phyloP scores from a whole-genome alignment of 176 grass and related monocot species.

The Pharus latifolius region DNA sequence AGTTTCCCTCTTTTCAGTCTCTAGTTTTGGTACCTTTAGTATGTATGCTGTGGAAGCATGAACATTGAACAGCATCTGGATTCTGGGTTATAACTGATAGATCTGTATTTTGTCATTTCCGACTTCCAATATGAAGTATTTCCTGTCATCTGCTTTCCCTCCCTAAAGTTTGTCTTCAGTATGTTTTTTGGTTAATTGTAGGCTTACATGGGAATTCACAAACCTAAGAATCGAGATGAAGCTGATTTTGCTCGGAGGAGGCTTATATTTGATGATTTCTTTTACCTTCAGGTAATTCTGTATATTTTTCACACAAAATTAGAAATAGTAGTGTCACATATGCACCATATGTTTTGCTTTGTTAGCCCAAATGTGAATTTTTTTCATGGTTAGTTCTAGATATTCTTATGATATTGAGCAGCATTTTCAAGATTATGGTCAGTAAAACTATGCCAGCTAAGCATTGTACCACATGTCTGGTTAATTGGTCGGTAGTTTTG shows the following conservation, averaged over 20 bases:
- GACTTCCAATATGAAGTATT: background rate
- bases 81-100: slow-evolving; percentile 8
- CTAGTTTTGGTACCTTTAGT: background rate
- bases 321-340: background rate
- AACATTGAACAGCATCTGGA: background rate
- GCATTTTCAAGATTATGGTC: no score
- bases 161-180: background rate
- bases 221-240: slow-evolving; percentile 65
- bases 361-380: no score
- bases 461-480: no score
- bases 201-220: slow-evolving; percentile 92
- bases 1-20: background rate
- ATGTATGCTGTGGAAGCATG: background rate
- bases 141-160: background rate
- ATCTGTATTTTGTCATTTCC: slow-evolving; percentile 2
- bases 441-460: no score
- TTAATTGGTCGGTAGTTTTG: no score
- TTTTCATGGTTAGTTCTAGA: no score
- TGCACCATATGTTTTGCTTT: no score
- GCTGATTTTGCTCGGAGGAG: slow-evolving; percentile 90
- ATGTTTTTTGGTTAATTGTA: slow-evolving; percentile 35
- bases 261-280: slow-evolving; percentile 97
- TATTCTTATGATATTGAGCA: no score
- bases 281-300: slow-evolving; percentile 86
- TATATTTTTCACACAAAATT: background rate